Base-by-base conservation (phyloP, 768 basidiomycete genomes). In the Leccinum truebloodii region DNA sequence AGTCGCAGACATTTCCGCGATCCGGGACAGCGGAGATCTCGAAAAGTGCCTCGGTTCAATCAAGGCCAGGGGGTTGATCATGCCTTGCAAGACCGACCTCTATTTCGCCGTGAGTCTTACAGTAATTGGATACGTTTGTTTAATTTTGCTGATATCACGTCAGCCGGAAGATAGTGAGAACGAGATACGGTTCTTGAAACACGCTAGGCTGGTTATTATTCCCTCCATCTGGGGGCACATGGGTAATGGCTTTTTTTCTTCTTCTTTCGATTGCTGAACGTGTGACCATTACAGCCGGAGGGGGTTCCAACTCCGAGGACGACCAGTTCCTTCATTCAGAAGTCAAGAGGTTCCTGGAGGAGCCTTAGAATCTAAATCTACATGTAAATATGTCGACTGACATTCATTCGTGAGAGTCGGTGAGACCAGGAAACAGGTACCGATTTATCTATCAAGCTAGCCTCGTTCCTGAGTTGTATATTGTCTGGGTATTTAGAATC, bases 51-150 rank as follows among this genome's bases (percentile, higher is more conserved):
- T 86, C 60, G 67, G 68, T 13, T 67, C 66, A 18, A 82, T 86
- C 68, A 79, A 80, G 60, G 82, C 83, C 2, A 81, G 77, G 58
- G 85, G 78, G 1, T 67, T 86, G 35, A 80, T 86, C 37, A 85
- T 86, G 82, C 85, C 85, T n/a, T 80, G 77, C 59, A 84, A 81
- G 73, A 85, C 84, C 1, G 85, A 86, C 63, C 69, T 86, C 39
- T 86, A 84, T 67, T 86, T 86, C 68, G 78, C 85, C 28, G 83
- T 84, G n/a, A 44, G 41, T 20, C 14, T 37, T 6, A 85, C 34
- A 86, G 60, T 50, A 65, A 62, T 55, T 14, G 8, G 4, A 44
- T 22, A 5, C 30, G 3, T 34, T 12, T 8, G 22, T 50, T 20
- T 14, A n/a, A 26, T 20, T 44, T 6, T 18, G 12, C 52, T 65